These are phyloP conservation scores for Eremothecium cymbalariae DNA, from an alignment of 1,139 yeast genomes.

Conservation along the genomic window DNA sequence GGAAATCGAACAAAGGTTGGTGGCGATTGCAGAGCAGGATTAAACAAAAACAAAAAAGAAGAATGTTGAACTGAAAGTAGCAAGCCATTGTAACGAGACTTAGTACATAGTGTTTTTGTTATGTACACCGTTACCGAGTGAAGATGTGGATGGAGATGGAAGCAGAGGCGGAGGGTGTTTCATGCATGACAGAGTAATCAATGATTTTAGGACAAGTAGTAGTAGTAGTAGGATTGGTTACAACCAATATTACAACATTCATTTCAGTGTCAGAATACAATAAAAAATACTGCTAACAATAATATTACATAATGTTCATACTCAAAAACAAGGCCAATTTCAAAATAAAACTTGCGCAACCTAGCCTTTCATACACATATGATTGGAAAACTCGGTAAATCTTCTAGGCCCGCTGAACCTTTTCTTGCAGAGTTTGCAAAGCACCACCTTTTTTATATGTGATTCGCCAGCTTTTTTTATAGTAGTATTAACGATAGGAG, in stretches of 20 bases:
- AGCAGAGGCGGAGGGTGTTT: no score
- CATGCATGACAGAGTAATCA: no score
- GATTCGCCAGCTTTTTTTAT: conserved; percentile 5
- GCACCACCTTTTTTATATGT: conserved; percentile 16
- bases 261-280: conserved; percentile 1
- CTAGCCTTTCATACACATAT: conserved; percentile 14
- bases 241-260: conserved; percentile 1
- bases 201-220: no score
- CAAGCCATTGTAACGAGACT: no score
- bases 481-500: conserved; percentile 8
- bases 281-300: conserved; percentile 1
- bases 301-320: conserved; percentile 4
- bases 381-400: conserved; percentile 17
- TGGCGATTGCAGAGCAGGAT: conserved; percentile 94
- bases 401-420: conserved; percentile 21
- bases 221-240: no score
- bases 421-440: conserved; percentile 21
- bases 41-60: conserved; percentile 32
- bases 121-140: no score
- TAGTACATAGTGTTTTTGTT: no score
- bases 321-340: neutral
- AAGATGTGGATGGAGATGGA: no score
- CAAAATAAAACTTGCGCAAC: neutral
- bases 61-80: no score
- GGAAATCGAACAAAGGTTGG: conserved; percentile 88